Evolutionary conservation across 345 rosid species (phyloP).

Genomic region (Toxicodendron radicans): DNA sequence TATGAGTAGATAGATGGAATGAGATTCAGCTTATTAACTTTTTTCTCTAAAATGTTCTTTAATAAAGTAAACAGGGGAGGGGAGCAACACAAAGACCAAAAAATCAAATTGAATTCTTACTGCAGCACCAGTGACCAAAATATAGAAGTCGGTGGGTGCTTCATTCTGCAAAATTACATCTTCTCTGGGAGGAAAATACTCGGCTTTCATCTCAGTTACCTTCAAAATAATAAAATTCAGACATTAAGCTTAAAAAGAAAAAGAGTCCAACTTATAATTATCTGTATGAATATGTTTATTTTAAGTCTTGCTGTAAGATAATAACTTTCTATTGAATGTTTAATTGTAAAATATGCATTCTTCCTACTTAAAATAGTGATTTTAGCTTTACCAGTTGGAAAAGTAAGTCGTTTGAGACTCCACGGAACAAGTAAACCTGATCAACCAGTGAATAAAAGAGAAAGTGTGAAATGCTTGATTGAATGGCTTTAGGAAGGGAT

Average conservation of each 20-base stretch:
- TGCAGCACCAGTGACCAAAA: slow-evolving; percentile 79
- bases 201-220: slow-evolving; percentile 93
- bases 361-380: not conserved
- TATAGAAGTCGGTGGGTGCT: slow-evolving; percentile 84
- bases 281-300: not conserved
- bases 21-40: no score
- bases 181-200: slow-evolving; percentile 92
- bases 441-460: slow-evolving; percentile 80
- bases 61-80: no score
- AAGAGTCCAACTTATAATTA: not conserved
- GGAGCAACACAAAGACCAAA: not conserved
- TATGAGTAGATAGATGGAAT: not conserved
- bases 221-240: slow-evolving; percentile 21
- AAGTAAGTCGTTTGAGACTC: slow-evolving; percentile 86
- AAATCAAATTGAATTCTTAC: slow-evolving; percentile 36
- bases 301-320: not conserved
- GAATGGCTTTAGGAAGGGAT: slow-evolving; percentile 86
- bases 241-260: not conserved
- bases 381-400: slow-evolving; percentile 74
- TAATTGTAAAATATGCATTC: not conserved
- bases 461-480: slow-evolving; percentile 70
- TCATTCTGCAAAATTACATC: slow-evolving; percentile 89
- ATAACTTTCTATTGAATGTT: no score
- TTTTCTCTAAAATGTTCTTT: no score
- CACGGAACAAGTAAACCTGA: slow-evolving; percentile 76